Evolutionary conservation across 1,139 yeast genomes (phyloP).

Genomic region (Debaryomycetaceae sp.): DNA sequence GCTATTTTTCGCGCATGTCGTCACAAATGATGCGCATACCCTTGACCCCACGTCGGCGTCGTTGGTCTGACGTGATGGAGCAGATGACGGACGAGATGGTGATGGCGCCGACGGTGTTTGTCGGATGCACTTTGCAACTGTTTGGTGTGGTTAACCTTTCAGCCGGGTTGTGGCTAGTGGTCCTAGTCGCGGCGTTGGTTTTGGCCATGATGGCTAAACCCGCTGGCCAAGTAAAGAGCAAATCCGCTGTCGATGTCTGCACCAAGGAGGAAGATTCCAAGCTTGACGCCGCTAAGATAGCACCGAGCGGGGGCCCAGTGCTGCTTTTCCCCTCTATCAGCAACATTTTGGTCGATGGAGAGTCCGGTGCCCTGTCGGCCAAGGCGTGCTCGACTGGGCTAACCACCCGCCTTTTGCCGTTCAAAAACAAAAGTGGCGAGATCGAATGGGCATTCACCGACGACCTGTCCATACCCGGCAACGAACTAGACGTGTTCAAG

Average conservation of each 20-base stretch:
- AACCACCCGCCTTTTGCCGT: slow-evolving; percentile 46
- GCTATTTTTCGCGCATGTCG: no score
- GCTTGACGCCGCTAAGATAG: slow-evolving; percentile 2
- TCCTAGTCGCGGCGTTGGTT: slow-evolving; percentile 5
- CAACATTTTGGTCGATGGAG: slow-evolving; percentile 8
- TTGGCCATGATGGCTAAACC: not conserved
- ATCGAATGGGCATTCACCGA: slow-evolving; percentile 56
- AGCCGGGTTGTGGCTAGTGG: slow-evolving; percentile 11
- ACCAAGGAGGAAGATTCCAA: slow-evolving; percentile 3
- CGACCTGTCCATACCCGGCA: slow-evolving; percentile 19
- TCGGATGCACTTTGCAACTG: slow-evolving; percentile 15
- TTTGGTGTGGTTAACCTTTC: slow-evolving; percentile 13
- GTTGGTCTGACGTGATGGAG: slow-evolving; percentile 5
- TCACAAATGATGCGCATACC: slow-evolving; percentile 3
- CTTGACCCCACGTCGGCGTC: slow-evolving; percentile 7
- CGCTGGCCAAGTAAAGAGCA: not conserved
- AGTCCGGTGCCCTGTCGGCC: slow-evolving; percentile 10
- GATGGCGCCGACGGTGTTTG: slow-evolving; percentile 9
- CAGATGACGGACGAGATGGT: slow-evolving; percentile 4
- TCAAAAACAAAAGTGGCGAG: slow-evolving; percentile 51
- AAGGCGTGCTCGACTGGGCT: slow-evolving; percentile 48
- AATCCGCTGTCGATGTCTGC: slow-evolving; percentile 4
- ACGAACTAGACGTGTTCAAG: slow-evolving; percentile 27
- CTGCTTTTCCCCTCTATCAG: slow-evolving; percentile 20
- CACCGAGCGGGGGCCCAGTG: slow-evolving; percentile 2